Base-by-base conservation (phyloP, 2,329 filamentous ascomycete species). In the Colletotrichum sp. region DNA sequence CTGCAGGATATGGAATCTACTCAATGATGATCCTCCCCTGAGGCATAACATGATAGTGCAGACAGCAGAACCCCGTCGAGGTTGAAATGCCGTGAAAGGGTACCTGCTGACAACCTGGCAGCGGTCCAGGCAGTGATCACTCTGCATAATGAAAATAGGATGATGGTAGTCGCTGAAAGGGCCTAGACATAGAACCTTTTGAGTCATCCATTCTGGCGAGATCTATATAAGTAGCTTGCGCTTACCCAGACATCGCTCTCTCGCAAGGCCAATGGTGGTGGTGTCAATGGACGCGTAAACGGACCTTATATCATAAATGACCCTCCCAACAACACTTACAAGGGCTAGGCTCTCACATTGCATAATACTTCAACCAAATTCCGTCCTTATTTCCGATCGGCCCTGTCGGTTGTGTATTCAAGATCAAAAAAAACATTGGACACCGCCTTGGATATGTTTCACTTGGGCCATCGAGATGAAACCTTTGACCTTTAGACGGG, bases 1-100 rank as follows among this genome's bases (percentile, higher is more conserved):
- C 4, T 9, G 16, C 4, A 28, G 55, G 4, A 30, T 10, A 28
- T 26, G 55, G 16, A 30, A 18, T 58, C 13, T 26, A 30, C 3
- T 58, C 16, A 7, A 58, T 7, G 55, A 58, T 6, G 55, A 58
- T 13, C 5, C 13, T 58, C 7, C 24, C 7, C 55, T 0, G 24
- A 5, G 26, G 24, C 13, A 58, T 10, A 3, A 18, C 14, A 58
- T 6, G 24, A 30, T 16, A 13, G n/a, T 21, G 3, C n/a, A 21
- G 4, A 7, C 4, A 13, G 43, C 1, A n/a, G 10, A 48, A 21
- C 1, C 43, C 38, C 1, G 3, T 21, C 5, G 10, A 1, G 0
- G 18, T 21, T 21, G n/a, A 13, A 52, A 21, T 21, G n/a, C 43
- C 18, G 12, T 13, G n/a, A 13, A 52, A 43, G 14, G 7, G 8